Percentiles rank a stretch among this genome's conserved stretches.
phyloP scores from a whole-genome alignment of 2,329 filamentous ascomycete species.

The Capronia americana region DNA sequence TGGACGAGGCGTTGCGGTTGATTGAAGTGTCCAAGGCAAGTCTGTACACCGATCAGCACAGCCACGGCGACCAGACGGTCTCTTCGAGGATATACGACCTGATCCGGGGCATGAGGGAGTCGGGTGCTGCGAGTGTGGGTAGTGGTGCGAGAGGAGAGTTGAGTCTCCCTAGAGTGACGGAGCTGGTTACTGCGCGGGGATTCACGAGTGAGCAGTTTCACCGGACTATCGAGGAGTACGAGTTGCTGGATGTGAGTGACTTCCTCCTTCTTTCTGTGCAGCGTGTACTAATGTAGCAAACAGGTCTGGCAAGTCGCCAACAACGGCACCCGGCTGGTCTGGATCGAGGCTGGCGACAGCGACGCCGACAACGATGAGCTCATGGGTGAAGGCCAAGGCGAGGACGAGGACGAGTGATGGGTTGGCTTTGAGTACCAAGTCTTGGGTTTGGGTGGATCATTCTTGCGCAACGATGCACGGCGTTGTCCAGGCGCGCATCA shows the following conservation, averaged over 20 bases:
- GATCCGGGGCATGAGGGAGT: conserved; percentile 84
- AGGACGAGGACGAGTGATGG: conserved; percentile 5
- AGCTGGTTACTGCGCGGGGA: conserved; percentile 91
- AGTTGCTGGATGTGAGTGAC: conserved; percentile 80
- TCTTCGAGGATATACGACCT: conserved; percentile 94
- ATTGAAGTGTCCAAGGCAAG: conserved; percentile 93
- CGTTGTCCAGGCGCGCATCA: not conserved
- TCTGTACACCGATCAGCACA: conserved; percentile 72
- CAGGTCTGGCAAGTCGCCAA: conserved; percentile 81
- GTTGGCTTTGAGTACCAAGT: not conserved
- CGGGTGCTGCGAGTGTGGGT: conserved; percentile 78
- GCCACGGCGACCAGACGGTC: conserved; percentile 74
- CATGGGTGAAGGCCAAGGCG: conserved; percentile 31
- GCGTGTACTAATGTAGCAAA: conserved; percentile 1
- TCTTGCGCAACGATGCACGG: not conserved
- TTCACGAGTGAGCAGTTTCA: conserved; percentile 95
- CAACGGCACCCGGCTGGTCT: conserved; percentile 72
- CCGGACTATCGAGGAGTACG: conserved; percentile 86
- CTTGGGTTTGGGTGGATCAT: not conserved
- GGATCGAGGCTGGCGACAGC: conserved; percentile 65
- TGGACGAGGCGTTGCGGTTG: conserved; percentile 90
- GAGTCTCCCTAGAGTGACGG: conserved; percentile 85
- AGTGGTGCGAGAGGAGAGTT: conserved; percentile 73
- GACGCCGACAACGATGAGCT: conserved; percentile 50
- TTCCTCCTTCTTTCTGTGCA: conserved; percentile 18